phyloP scores from a whole-genome alignment of 2,329 filamentous ascomycete species.

The Dactylellina haptotyla region DNA sequence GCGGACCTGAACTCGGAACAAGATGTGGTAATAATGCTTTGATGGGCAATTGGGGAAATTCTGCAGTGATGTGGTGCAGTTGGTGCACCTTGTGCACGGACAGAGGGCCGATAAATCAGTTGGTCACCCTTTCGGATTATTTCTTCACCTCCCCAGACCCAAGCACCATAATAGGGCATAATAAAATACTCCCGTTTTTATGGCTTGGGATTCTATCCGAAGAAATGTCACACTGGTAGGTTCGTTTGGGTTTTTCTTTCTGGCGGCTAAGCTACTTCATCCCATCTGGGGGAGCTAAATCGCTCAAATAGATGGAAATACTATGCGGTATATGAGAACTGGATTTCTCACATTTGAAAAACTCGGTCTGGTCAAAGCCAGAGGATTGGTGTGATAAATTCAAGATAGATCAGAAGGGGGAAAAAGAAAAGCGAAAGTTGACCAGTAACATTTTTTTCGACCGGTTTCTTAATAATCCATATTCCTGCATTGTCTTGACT shows the following conservation, averaged over 20 bases:
- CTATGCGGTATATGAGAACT: constrained; percentile 21
- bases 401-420: constrained; percentile 4
- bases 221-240: constrained; percentile 37
- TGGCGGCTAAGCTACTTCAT: constrained; percentile 52
- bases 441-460: constrained; percentile 29
- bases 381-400: constrained; percentile 36
- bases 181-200: constrained; percentile 34
- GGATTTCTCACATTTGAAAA: constrained; percentile 3
- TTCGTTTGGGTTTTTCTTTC: constrained; percentile 38
- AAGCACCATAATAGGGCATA: constrained; percentile 22
- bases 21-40: constrained; percentile 28
- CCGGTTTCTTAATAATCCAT: constrained; percentile 31
- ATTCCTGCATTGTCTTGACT: constrained; percentile 16
- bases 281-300: constrained; percentile 51
- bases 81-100: constrained; percentile 35
- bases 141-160: constrained; percentile 42
- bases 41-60: constrained; percentile 30
- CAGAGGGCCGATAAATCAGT: constrained; percentile 31
- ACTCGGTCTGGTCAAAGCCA: constrained; percentile 12
- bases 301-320: constrained; percentile 33
- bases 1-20: neutral
- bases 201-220: constrained; percentile 34
- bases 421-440: constrained; percentile 16
- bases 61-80: constrained; percentile 8
- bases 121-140: constrained; percentile 50